Evolutionary conservation across 2,329 filamentous ascomycete species (phyloP).

Genomic region (Aspergillus floridensis): DNA sequence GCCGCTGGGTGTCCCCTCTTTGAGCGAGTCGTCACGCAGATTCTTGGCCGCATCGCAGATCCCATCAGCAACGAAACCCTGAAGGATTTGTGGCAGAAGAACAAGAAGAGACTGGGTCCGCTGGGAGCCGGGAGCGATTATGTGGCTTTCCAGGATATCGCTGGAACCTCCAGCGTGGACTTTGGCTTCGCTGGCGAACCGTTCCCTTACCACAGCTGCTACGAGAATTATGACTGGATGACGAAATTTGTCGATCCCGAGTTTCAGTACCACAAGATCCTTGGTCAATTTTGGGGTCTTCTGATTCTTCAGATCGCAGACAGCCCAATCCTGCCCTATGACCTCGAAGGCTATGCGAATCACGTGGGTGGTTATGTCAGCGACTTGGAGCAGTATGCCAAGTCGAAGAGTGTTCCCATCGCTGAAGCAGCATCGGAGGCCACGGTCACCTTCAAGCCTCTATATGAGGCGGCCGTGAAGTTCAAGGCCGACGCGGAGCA

Average conservation of each 20-base stretch:
- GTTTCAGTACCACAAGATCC: constrained; percentile 74
- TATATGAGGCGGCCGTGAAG: constrained; percentile 62
- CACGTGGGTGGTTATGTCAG: constrained; percentile 64
- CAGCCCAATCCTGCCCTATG: constrained; percentile 76
- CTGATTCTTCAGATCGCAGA: constrained; percentile 84
- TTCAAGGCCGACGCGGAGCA: constrained; percentile 59
- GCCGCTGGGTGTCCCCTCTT: constrained; percentile 81
- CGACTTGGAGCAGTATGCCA: constrained; percentile 65
- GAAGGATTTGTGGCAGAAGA: constrained; percentile 69
- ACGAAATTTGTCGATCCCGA: constrained; percentile 73
- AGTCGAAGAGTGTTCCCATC: constrained; percentile 50
- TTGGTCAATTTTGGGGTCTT: constrained; percentile 76
- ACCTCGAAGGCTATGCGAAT: constrained; percentile 70
- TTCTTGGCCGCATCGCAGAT: constrained; percentile 72
- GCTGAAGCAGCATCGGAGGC: constrained; percentile 13
- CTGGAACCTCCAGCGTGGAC: constrained; percentile 83
- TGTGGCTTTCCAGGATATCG: constrained; percentile 86
- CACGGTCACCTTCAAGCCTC: constrained; percentile 54
- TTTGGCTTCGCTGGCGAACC: constrained; percentile 69
- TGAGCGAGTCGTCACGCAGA: constrained; percentile 66
- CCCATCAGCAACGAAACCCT: constrained; percentile 70
- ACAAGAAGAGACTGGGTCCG: constrained; percentile 59
- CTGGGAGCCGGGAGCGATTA: constrained; percentile 78
- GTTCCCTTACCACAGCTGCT: constrained; percentile 77
- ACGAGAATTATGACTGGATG: constrained; percentile 90